Percentiles rank a stretch among this genome's conserved stretches.
These are phyloP conservation scores for Candida coquimbonensis DNA, from an alignment of 805 yeast species.

Conservation along the genomic window DNA sequence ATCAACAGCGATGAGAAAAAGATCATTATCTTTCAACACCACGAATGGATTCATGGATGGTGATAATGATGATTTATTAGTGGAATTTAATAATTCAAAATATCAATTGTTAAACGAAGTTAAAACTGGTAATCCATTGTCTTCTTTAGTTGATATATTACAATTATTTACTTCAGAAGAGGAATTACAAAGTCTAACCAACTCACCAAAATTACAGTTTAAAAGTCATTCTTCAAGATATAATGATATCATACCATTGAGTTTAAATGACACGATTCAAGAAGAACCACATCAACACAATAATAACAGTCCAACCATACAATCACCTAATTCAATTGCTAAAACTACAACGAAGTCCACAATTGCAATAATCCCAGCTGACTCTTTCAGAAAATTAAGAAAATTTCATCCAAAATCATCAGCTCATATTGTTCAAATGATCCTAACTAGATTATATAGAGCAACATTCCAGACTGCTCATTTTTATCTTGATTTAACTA, in stretches of 20 bases:
- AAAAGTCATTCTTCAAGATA: neutral
- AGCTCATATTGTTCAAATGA: conserved; percentile 91
- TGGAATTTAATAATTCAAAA: conserved; percentile 46
- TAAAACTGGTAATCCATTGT: conserved; percentile 76
- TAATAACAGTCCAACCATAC: neutral
- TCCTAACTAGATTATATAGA: conserved; percentile 75
- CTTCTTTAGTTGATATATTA: conserved; percentile 74
- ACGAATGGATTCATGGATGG: conserved; percentile 20
- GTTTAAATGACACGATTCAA: conserved; percentile 8
- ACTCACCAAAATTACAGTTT: conserved; percentile 3
- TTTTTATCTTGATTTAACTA: conserved; percentile 75
- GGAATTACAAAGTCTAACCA: conserved; percentile 3
- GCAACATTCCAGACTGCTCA: conserved; percentile 91
- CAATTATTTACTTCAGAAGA: conserved; percentile 57
- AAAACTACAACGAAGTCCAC: conserved; percentile 72
- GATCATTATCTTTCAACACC: conserved; percentile 2
- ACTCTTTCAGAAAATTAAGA: conserved; percentile 68
- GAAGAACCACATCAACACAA: neutral
- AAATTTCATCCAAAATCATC: conserved; percentile 79
- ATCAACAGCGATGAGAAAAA: conserved; percentile 4
- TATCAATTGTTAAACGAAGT: conserved; percentile 77
- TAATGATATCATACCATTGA: conserved; percentile 16
- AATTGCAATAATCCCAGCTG: conserved; percentile 85
- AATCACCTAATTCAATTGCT: conserved; percentile 46
- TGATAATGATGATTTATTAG: conserved; percentile 13